Evolutionary conservation across 805 yeast species (phyloP), one percentile per base, ranked within the genome.

Genomic region (Wickerhamiella parazyma): DNA sequence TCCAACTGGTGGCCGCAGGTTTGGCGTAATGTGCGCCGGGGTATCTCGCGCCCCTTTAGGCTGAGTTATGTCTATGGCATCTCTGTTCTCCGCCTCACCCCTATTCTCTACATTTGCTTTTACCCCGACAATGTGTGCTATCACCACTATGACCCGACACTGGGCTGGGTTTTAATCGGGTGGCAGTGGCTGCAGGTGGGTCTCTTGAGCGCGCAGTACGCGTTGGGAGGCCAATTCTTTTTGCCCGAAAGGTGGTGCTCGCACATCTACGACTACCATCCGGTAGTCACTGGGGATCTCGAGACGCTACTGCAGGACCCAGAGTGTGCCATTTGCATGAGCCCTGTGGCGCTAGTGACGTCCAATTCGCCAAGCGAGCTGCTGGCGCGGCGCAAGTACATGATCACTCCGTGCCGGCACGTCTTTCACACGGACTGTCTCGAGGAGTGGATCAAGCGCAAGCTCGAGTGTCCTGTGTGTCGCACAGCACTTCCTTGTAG

Each of bases 381-480:
- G 19, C 48, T 61, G 25, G 65, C 62, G 3, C 46, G 66, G 12
- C 53, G 61, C 21, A 48, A 51, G 33, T 62, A 62, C 46, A 61
- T 62, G 66, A 74, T 85, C 3, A 84, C 97, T 0, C 96, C 96
- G 1, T 87, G 97, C 60, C 69, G 76, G 34, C 97, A 87, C 59
- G 75, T 85, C 8, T 89, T 86, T 71, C 96, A 87, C 57, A 72
- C 84, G 1, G 77, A 73, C n/a, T 87, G 97, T 63, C 65, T 89
- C 49, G 93, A 83, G 56, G 75, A 72, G 49, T 89, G 96, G 96
- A 85, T 89, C 95, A 74, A 78, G 58, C 81, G 84, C 58, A 83
- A 86, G 54, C 62, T 89, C 41, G 95, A 86, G 55, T 89, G 97
- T 62, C 97, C 97, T 0, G 87, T 86, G 6, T 89, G 97, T 62